Conservation (phyloP, 441 rosid species). For the Corymbia citriodora region DNA sequence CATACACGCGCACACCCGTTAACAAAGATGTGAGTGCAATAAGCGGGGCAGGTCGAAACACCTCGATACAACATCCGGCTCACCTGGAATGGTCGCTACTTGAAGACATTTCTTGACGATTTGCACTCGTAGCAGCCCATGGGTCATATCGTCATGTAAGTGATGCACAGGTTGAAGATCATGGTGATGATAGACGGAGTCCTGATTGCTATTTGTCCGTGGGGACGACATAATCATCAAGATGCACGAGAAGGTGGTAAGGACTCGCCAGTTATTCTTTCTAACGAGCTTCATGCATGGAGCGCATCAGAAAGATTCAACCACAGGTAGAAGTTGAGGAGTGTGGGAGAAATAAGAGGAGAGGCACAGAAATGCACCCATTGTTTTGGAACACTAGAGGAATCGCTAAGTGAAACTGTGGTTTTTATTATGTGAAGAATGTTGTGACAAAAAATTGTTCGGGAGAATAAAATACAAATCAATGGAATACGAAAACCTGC, state of each 20-base stretch:
- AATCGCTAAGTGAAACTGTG: neutral
- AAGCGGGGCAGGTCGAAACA: neutral
- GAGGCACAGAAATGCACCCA: neutral
- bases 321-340: neutral
- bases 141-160: neutral
- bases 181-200: neutral
- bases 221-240: neutral
- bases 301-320: neutral
- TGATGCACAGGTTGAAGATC: neutral
- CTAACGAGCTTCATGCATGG: neutral
- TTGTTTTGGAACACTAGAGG: neutral
- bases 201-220: neutral
- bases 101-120: neutral
- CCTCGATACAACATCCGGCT: neutral
- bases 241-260: neutral
- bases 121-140: neutral
- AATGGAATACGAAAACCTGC: neutral
- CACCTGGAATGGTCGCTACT: neutral
- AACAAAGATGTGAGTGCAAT: neutral
- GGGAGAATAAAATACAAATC: neutral
- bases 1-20: neutral
- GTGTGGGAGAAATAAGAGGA: neutral
- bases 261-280: neutral
- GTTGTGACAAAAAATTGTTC: neutral
- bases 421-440: neutral